Base-by-base conservation (phyloP, 768 basidiomycete genomes). In the Pisolithus sp. region DNA sequence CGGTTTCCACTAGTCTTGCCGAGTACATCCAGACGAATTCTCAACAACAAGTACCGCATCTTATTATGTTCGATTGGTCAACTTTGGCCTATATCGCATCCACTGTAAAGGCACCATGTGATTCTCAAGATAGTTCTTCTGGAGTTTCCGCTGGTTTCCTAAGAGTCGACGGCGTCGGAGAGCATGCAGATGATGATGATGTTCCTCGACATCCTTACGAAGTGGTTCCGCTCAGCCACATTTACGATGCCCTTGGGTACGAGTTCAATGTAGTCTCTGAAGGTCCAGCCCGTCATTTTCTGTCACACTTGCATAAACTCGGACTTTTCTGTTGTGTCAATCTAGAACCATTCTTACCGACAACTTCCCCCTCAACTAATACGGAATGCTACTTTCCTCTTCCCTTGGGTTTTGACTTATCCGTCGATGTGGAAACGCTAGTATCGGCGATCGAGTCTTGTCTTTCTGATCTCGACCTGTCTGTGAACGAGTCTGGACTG, bases 401-500 rank as follows among this genome's bases (percentile, higher is more conserved):
- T 18, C 87, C 89, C 1, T 65, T 86, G 9, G 79, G 83, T 0
- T 74, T 90, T 39, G 89, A 92, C 56, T 67, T 83, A 12, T 85
- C 88, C 1, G 73, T 75, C 17, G 81, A 83, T 43, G 86, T 92
- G 7, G 89, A 91, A 59, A 79, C 76, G 0, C 71, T 93, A 26
- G 79, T 89, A 18, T 75, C 81, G 7, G 76, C 85, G 5, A 79
- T 90, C 24, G 89, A 90, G 62, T 77, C 79, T 5, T 85, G 82
- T 57, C 70, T 93, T 21, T 70, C 73, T 5, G 86, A 89, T 58
- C 62, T 89, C 23, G 82, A 90, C 64, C 69, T 93, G 26, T 79
- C 83, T 3, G 73, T 83, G 24, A 88, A 89, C 58, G 90, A 93
- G 66, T 71, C 76, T 36, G 89, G 84, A 2, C 77, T 92, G 51